Conservation (phyloP, 2,329 filamentous ascomycete genomes). For the Ophiostoma australiae region DNA sequence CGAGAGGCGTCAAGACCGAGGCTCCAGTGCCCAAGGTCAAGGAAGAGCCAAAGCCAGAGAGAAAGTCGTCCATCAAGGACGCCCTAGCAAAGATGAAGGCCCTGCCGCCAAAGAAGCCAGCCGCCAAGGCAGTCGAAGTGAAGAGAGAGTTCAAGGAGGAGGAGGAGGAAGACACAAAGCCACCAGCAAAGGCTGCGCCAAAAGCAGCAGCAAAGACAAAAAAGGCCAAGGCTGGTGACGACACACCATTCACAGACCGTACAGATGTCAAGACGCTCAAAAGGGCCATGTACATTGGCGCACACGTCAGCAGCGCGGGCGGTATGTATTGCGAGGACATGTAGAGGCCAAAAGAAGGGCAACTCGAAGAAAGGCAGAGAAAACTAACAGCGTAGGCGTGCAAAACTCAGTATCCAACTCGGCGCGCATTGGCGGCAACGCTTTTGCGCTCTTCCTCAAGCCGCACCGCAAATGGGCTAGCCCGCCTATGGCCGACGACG, state of each 20-base stretch:
- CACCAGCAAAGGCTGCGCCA: not conserved
- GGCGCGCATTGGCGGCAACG: slow-evolving; percentile 78
- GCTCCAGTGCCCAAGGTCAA: not conserved
- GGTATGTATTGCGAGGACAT: slow-evolving; percentile 35
- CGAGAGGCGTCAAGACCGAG: slow-evolving; percentile 26
- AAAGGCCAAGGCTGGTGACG: slow-evolving; percentile 43
- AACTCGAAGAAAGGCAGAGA: too few species aligned
- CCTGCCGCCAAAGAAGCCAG: slow-evolving; percentile 4
- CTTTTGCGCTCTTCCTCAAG: slow-evolving; percentile 92
- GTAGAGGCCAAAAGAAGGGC: not conserved
- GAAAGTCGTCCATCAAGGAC: slow-evolving; percentile 25
- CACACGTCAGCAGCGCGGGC: slow-evolving; percentile 85
- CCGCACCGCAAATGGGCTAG: slow-evolving; percentile 93
- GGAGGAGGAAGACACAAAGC: not conserved
- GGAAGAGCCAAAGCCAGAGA: slow-evolving; percentile 34
- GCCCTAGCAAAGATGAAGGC: slow-evolving; percentile 1
- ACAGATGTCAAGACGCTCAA: slow-evolving; percentile 59
- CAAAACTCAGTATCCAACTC: slow-evolving; percentile 82
- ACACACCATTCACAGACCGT: slow-evolving; percentile 58
- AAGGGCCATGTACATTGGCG: slow-evolving; percentile 71
- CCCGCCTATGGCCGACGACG: slow-evolving; percentile 65
- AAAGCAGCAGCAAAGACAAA: slow-evolving; percentile 11
- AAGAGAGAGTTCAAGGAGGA: not conserved
- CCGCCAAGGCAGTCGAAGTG: not conserved
- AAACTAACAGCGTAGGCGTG: slow-evolving; percentile 55